Evolutionary conservation across 2,329 filamentous ascomycete species (phyloP), one percentile per base, ranked within the genome.

Genomic region (Magnaporthiopsis rhizophila): DNA sequence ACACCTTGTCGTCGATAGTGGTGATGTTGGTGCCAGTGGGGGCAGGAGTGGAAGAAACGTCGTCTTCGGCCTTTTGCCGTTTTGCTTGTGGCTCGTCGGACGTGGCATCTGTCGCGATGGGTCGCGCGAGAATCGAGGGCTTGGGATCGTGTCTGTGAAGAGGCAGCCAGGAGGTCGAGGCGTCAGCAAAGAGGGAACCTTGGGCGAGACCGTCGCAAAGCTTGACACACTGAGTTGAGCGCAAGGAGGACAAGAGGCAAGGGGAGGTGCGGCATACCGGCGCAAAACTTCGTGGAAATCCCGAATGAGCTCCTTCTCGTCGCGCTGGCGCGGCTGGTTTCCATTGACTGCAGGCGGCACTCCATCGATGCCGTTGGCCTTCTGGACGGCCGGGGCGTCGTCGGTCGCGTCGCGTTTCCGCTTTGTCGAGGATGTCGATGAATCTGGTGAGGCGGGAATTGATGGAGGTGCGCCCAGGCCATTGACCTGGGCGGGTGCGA

Each of bases 401-500:
- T 80, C 78, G 65, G 72, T 76, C 62, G 75, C 74, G 70, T 85
- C 83, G 79, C 84, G 84, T 77, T 87, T 87, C 73, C 85, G 79
- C 77, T 87, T 87, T 65, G 70, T 71, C 53, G 74, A 70, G 18
- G 70, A 69, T 59, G 73, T 69, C 34, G 70, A 71, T 32, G 72
- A 70, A 34, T 70, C 67, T 61, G 69, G 69, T 64, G 71, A 71
- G 66, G 70, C 70, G 64, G 70, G 67, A 67, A 68, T 71, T 67
- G 69, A 63, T 21, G 69, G 66, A 65, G 66, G 66, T 67, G 67
- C 65, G 66, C 68, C 68, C 66, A 68, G 65, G 69, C 73, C 73
- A 69, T 74, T 76, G 65, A 68, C 69, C 64, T 71, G 72, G 64
- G 70, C 67, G 59, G 68, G 66, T 61, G 67, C 68, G 65, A 72